These are phyloP conservation scores for Corylus heterophylla DNA, from an alignment of 306 rosid genomes.

Conservation along the genomic window DNA sequence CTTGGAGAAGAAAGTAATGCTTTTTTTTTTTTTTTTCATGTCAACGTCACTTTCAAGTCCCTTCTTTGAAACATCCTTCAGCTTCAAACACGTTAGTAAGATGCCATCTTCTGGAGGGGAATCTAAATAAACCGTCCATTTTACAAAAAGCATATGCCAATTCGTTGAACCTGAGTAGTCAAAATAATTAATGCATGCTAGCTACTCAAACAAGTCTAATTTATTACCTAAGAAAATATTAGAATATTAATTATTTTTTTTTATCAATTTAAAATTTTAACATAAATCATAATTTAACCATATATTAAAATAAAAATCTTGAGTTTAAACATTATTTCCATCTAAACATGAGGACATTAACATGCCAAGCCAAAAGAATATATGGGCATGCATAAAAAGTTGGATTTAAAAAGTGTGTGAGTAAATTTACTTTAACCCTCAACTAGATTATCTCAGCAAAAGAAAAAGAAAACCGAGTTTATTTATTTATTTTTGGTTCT, in stretches of 20 bases:
- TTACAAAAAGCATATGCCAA: conserved; percentile 21
- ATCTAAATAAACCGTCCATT: conserved; percentile 22
- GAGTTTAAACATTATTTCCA: no score
- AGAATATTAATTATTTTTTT: no score
- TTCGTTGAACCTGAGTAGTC: conserved; percentile 23
- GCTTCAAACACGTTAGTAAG: conserved; percentile 3
- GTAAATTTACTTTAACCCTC: no score
- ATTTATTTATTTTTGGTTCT: no score
- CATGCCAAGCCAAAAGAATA: neutral
- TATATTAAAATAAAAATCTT: no score
- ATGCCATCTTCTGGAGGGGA: conserved; percentile 21
- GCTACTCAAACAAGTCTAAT: no score
- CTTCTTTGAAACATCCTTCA: conserved; percentile 14
- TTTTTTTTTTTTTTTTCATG: neutral
- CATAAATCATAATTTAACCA: no score
- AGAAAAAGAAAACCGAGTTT: neutral
- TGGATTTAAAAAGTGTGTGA: no score
- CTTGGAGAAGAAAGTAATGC: neutral
- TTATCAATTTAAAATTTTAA: no score
- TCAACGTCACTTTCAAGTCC: neutral
- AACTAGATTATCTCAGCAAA: no score
- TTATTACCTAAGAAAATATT: no score
- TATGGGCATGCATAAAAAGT: neutral
- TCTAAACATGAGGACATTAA: no score
- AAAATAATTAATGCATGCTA: neutral